phyloP scores from a whole-genome alignment of 1,284 basidiomycete genomes.

The Ustilago esculenta region DNA sequence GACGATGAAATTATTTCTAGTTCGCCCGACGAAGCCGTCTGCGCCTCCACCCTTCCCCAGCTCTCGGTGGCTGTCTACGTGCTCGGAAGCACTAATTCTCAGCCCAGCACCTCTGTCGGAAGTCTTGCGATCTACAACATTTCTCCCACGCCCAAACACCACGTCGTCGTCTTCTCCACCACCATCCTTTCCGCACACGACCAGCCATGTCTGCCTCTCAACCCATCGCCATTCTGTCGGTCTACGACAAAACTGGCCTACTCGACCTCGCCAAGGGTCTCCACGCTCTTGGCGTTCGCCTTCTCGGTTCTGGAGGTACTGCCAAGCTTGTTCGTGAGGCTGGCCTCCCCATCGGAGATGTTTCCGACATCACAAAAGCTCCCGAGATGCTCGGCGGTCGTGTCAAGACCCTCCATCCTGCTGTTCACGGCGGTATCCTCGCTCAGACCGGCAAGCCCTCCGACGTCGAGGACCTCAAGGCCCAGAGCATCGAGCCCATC shows the following conservation, averaged over 20 bases:
- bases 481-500: constrained; percentile 60
- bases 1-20: constrained; percentile 6
- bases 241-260: constrained; percentile 95
- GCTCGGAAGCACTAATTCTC: no score
- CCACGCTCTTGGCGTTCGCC: constrained; percentile 80
- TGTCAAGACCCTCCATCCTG: constrained; percentile 99
- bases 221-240: constrained; percentile 81
- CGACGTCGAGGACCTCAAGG: constrained; percentile 60
- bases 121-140: neutral
- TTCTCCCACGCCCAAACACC: constrained; percentile 9
- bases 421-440: constrained; percentile 85
- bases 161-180: constrained; percentile 10
- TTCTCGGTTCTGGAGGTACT: constrained; percentile 95
- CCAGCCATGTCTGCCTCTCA: constrained; percentile 42
- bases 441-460: constrained; percentile 62
- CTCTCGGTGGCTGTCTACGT: no score
- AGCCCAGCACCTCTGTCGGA: constrained; percentile 1
- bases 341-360: constrained; percentile 91
- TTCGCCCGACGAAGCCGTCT: neutral
- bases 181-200: neutral
- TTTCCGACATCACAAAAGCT: constrained; percentile 95
- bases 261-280: constrained; percentile 88
- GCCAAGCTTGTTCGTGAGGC: constrained; percentile 96
- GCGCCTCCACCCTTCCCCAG: neutral
- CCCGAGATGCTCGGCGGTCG: constrained; percentile 99